phyloP scores from a whole-genome alignment of 2,329 filamentous ascomycete genomes.

The Fusarium sp. region DNA sequence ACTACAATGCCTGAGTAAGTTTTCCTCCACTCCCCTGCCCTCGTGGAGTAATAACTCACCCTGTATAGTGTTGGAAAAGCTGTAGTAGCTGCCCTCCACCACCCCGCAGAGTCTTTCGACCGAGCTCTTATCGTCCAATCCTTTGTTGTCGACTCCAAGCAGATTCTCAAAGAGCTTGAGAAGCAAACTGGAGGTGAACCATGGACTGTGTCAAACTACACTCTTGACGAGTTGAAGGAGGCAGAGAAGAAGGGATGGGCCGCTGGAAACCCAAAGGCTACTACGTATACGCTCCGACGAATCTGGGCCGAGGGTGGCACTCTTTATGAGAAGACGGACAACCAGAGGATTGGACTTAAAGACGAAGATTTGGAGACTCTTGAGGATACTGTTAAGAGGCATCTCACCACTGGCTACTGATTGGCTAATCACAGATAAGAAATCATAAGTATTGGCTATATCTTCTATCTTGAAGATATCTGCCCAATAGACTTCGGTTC shows the following conservation, averaged over 20 bases:
- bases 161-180: constrained; percentile 76
- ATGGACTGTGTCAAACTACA: constrained; percentile 54
- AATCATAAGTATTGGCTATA: neutral
- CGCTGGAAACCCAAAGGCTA: constrained; percentile 64
- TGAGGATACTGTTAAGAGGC: constrained; percentile 45
- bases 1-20: constrained; percentile 79
- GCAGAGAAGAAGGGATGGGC: constrained; percentile 72
- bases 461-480: neutral
- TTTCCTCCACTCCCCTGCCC: rapidly evolving
- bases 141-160: constrained; percentile 73
- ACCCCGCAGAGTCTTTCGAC: constrained; percentile 66
- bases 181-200: constrained; percentile 69
- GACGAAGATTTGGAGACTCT: constrained; percentile 67
- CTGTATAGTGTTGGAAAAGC: constrained; percentile 72
- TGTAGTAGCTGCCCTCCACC: constrained; percentile 71
- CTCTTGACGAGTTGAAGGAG: constrained; percentile 66
- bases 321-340: constrained; percentile 76
- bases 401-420: constrained; percentile 35
- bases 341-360: constrained; percentile 66
- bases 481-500: neutral
- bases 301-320: constrained; percentile 83
- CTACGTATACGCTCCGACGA: constrained; percentile 70
- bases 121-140: constrained; percentile 77
- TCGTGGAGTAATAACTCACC: neutral
- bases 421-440: neutral